A percentile compares a stretch with the other conserved stretches of the same genome.
Conservation (phyloP, 2,329 filamentous ascomycete genomes). For the Penicillium sp. region DNA sequence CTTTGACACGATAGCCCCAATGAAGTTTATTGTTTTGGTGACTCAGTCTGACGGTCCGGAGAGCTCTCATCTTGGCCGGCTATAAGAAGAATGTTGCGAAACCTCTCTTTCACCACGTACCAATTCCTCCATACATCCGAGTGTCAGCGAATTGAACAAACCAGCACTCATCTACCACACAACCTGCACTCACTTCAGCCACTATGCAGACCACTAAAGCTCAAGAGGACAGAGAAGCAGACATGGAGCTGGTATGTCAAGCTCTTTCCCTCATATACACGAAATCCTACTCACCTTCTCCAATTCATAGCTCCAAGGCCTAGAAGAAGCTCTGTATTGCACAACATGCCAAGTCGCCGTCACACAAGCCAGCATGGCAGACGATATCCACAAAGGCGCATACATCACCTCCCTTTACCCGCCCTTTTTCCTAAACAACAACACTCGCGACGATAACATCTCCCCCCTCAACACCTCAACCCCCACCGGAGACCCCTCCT, state of each 20-base stretch:
- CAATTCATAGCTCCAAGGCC: slow-evolving; percentile 12
- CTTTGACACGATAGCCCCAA: neutral
- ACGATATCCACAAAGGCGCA: slow-evolving; percentile 17
- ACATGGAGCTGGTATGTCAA: slow-evolving; percentile 7
- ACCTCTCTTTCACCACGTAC: neutral
- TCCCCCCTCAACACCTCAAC: slow-evolving; percentile 14
- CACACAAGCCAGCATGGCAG: slow-evolving; percentile 16
- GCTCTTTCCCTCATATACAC: neutral
- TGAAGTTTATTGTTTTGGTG: neutral
- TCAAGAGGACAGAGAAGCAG: neutral
- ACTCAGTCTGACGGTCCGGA: neutral
- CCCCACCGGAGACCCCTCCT: slow-evolving; percentile 2
- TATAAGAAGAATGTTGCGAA: slow-evolving; percentile 1
- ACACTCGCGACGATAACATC: slow-evolving; percentile 11
- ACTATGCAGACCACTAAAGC: neutral
- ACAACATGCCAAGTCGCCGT: slow-evolving; percentile 23
- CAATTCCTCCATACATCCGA: neutral
- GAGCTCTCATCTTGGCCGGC: neutral
- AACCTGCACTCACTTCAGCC: neutral
- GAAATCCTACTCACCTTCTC: neutral
- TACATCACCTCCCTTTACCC: slow-evolving; percentile 23
- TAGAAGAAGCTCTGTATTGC: slow-evolving; percentile 31
- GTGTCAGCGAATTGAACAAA: neutral
- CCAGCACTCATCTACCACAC: too few species aligned
- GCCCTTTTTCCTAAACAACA: slow-evolving; percentile 20